phyloP scores from a whole-genome alignment of 345 rosid species.

The Hypericum perforatum region DNA sequence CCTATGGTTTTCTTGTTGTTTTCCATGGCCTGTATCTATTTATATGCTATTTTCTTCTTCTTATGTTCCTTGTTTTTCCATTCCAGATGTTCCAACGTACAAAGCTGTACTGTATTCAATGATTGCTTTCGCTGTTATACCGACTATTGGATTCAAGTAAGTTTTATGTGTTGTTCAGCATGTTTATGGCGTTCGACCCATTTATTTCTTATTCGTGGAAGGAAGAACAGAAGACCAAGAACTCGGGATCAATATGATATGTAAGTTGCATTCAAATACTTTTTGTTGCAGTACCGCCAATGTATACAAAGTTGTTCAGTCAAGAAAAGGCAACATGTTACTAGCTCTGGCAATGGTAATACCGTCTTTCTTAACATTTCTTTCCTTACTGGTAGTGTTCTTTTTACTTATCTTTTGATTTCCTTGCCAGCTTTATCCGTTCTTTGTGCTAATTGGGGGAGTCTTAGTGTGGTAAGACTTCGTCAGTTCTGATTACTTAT shows the following conservation, averaged over 20 bases:
- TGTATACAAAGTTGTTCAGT: constrained; percentile 68
- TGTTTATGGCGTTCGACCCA: background rate
- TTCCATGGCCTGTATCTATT: background rate
- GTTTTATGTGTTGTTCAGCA: constrained; percentile 13
- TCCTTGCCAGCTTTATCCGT: constrained; percentile 66
- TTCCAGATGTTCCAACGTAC: constrained; percentile 51
- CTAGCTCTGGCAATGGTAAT: constrained; percentile 88
- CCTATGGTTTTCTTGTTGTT: background rate
- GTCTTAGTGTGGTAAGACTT: constrained; percentile 64
- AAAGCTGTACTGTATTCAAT: constrained; percentile 47
- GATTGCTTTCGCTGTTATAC: constrained; percentile 67
- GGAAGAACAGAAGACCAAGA: too few relatives aligned
- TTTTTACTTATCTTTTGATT: constrained; percentile 12
- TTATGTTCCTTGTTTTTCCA: constrained; percentile 9
- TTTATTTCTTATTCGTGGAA: too few relatives aligned
- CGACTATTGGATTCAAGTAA: constrained; percentile 80
- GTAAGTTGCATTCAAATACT: background rate
- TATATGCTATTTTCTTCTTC: background rate
- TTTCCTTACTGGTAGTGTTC: constrained; percentile 4
- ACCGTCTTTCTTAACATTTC: constrained; percentile 6
- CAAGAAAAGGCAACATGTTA: constrained; percentile 83
- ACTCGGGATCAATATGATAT: background rate
- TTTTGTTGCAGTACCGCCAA: constrained; percentile 45
- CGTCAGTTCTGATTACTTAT: constrained; percentile 4
- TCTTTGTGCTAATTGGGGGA: constrained; percentile 61